Evolutionary conservation across 2,329 filamentous ascomycete genomes (phyloP).

Genomic region (Colletotrichum sp.): DNA sequence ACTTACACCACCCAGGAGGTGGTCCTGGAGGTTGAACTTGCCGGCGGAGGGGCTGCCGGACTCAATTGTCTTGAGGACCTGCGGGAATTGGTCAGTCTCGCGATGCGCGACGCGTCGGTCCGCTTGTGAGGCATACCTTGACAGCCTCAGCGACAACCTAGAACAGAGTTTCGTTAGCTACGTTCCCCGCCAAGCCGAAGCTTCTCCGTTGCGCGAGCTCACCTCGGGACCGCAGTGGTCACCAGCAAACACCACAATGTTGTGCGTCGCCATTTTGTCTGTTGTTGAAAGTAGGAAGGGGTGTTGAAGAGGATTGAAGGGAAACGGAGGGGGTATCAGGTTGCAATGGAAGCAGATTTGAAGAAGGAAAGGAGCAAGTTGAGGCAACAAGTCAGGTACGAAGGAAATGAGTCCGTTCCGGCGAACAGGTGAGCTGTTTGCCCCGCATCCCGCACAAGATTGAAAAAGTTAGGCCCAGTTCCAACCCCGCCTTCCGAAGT

Average conservation of each 20-base stretch:
- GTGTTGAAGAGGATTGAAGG: background rate
- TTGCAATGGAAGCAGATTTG: background rate
- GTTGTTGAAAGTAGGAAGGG: background rate
- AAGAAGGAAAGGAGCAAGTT: background rate
- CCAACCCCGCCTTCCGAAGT: conserved; percentile 42
- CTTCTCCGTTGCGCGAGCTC: background rate
- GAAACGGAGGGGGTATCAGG: background rate
- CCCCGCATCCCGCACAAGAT: conserved; percentile 22
- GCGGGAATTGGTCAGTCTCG: conserved; percentile 11
- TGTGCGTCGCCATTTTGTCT: conserved; percentile 69
- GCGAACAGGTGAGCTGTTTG: conserved; percentile 6
- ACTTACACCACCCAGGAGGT: conserved; percentile 90
- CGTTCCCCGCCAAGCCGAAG: background rate
- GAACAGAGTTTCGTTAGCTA: conserved; percentile 12
- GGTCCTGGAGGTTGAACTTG: conserved; percentile 89
- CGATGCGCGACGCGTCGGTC: background rate
- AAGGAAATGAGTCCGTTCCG: background rate
- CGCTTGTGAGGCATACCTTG: conserved; percentile 64
- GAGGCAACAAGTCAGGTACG: background rate
- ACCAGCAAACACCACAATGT: conserved; percentile 81
- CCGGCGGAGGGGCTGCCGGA: conserved; percentile 69
- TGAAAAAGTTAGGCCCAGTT: conserved; percentile 26
- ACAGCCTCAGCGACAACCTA: conserved; percentile 82
- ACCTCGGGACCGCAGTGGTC: conserved; percentile 91
- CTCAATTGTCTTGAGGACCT: conserved; percentile 84